Percentiles rank a stretch among this genome's conserved stretches.
These are phyloP conservation scores for Lunularia cruciata DNA, from an alignment of 225 moss, liverwort and hornwort genomes.

Conservation along the genomic window DNA sequence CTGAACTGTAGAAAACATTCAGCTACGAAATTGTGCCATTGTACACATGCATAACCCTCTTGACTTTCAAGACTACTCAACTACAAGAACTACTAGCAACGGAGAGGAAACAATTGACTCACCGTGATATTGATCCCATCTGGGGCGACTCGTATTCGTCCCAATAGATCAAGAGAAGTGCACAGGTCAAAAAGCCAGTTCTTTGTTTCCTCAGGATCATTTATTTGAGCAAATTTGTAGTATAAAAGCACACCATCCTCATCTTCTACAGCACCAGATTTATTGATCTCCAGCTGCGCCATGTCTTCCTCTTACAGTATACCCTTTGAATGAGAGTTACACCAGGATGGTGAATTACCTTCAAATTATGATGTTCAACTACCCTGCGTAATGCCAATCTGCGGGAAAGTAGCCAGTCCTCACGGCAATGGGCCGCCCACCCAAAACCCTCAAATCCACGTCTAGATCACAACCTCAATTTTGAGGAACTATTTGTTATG, in stretches of 20 bases:
- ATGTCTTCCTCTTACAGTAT: background rate
- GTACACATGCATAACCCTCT: too few species aligned
- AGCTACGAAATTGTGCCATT: too few species aligned
- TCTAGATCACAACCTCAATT: too few species aligned
- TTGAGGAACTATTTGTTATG: too few species aligned
- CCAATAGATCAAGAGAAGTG: constrained; percentile 52
- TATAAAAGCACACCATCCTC: constrained; percentile 82
- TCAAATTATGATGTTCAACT: background rate
- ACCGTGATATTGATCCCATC: constrained; percentile 93
- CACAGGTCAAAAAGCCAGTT: constrained; percentile 58
- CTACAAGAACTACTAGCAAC: too few species aligned
- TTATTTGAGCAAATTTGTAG: constrained; percentile 73
- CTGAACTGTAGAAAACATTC: too few species aligned
- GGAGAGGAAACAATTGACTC: too few species aligned
- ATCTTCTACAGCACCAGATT: too few species aligned
- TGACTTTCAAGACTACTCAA: too few species aligned
- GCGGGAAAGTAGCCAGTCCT: background rate
- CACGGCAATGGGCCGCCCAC: background rate
- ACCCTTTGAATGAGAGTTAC: background rate
- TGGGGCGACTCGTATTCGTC: constrained; percentile 75
- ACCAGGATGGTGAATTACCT: background rate
- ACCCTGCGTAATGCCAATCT: background rate
- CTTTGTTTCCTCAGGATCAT: constrained; percentile 42
- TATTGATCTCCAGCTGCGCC: background rate
- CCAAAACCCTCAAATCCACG: background rate